phyloP scores from a whole-genome alignment of 257 asterid genomes.

The Solanum microdontum region DNA sequence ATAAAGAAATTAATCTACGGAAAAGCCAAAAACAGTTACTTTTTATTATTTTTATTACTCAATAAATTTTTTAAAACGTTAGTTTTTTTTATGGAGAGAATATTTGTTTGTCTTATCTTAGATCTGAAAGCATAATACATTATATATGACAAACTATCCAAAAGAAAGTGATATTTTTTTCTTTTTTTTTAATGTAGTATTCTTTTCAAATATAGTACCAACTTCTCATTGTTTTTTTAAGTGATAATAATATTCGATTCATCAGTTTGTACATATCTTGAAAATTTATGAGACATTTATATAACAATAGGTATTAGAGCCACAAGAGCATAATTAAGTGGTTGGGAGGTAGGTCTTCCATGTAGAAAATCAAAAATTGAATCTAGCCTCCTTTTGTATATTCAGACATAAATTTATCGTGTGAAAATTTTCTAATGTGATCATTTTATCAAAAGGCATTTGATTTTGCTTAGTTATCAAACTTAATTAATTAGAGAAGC shows the following conservation, averaged over 20 bases:
- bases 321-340: not conserved
- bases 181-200: not conserved
- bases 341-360: not conserved
- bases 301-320: not conserved
- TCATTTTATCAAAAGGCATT: not conserved
- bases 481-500: not conserved
- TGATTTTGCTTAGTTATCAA: not conserved
- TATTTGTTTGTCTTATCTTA: not conserved
- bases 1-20: not conserved
- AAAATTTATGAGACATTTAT: too few relatives aligned
- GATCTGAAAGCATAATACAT: not conserved
- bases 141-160: not conserved
- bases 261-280: not conserved
- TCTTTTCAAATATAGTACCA: not conserved
- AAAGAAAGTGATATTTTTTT: not conserved
- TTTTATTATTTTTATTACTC: not conserved
- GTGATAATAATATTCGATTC: not conserved
- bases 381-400: too few relatives aligned
- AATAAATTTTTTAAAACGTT: not conserved
- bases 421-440: too few relatives aligned
- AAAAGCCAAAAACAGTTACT: not conserved
- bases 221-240: not conserved
- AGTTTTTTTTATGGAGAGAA: not conserved
- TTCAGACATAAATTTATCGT: too few relatives aligned
- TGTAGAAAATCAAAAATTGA: rapidly evolving